Evolutionary conservation across 768 basidiomycete species (phyloP), one percentile per base, ranked within the genome.

Genomic region (Boletus tylopilopsis): DNA sequence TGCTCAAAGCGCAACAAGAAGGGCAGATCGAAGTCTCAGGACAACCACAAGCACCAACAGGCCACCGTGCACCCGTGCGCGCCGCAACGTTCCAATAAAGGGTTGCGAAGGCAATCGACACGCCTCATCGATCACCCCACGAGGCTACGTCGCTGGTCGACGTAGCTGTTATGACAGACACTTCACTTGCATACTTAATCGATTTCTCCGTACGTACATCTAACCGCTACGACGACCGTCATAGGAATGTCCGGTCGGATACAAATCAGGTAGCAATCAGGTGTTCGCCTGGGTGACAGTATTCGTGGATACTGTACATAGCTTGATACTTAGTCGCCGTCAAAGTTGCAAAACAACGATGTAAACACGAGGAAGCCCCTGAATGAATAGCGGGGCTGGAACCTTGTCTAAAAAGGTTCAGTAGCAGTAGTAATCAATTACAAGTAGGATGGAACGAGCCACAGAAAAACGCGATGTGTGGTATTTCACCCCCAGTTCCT

Each of bases 1-100:
- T 75, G 66, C 67, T 82, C 46, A 77, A 79, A 61, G 71, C 77
- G 2, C 68, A 73, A 24, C 76, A 77, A 24, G 75, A 77, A 39
- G 63, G 68, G 13, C 67, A 68, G n/a, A 12, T 68, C 12, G 57
- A 68, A 32, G 29, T 64, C 19, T 60, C 67, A 10, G 64, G 55
- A 18, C 58, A 63, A 35, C 0, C 45, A 0, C 57, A 56, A 40
- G 55, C 56, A 22, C 54, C 59, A 16, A 29, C 40, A 0, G 56
- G 60, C 15, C 59, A 65, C 41, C 67, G 53, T 16, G 54, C 63
- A 23, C 65, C 65, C 5, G 4, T 60, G 25, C 66, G 66, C 4
- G 67, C 66, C 13, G 63, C 67, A 33, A 67, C 66, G 12, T 65
- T 67, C 56, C 63, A 55, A 55, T 62, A 48, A 60, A 48, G 40